Evolutionary conservation across 768 basidiomycete genomes (phyloP), one percentile per base, ranked within the genome.

Genomic region (Phylloporus rhodoxanthus): DNA sequence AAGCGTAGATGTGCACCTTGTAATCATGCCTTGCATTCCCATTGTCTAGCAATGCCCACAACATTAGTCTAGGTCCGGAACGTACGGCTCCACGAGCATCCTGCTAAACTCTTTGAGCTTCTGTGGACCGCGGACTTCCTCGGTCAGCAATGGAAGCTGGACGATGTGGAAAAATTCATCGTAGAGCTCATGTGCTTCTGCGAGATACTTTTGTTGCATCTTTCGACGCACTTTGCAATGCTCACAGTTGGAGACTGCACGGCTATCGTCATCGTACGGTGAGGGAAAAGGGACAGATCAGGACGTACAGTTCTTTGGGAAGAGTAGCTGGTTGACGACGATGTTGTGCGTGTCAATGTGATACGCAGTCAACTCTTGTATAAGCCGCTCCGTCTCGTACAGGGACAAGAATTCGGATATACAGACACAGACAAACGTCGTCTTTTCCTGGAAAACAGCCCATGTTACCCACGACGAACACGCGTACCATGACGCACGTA

Each of bases 321-420:
- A 98, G 30, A 99, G 72, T 5, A 99, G 74, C 69, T 99, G 96
- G 64, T 99, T 99, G 48, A 98, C 93, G 48, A 98, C 91, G 61
- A 99, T 98, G 66, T 95, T 94, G 69, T 99, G 96, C 43, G 93
- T 96, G 68, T 98, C 94, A 65, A 97, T 97, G 65, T 92, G 91
- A 64, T 91, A 91, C 39, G 82, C 74, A n/a, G 88, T 91, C 39
- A 96, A 73, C 67, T 97, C 94, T 69, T 99, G 96, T 26, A 99
- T 91, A 21, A 99, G 78, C 25, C 96, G 88, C 69, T 99, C 96
- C 23, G 96, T 99, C 75, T 99, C 96, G 68, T 99, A 99, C 23
- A 99, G 74, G 13, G 93, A 96, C 58, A 98, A 72, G 78, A 99
- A 98, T 68, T 98, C 95, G 45, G 95, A 96, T 64, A 98, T 97